Base-by-base conservation (phyloP, 2,329 filamentous ascomycete species). In the Diplodia sapinea region DNA sequence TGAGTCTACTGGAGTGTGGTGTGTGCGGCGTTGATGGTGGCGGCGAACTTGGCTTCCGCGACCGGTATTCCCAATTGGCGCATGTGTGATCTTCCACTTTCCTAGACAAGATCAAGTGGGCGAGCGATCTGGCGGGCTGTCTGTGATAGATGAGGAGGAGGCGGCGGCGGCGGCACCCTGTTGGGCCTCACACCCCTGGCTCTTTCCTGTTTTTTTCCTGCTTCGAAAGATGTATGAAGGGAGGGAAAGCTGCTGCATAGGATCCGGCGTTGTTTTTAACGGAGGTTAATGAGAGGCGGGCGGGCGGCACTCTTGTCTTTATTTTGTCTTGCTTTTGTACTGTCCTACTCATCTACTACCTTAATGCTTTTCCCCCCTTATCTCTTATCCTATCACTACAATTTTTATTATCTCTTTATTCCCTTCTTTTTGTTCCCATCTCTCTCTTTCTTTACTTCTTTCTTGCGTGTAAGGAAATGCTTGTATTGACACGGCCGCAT, bases 221-320 rank as follows among this genome's bases (percentile, higher is more conserved):
- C 47, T 20, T 20, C 15, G 17, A 6, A 17, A 15, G 33, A 47
- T 23, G 36, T 6, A 47, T 56, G 9, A 26, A 56, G 31, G 50
- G n/a, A 55, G 54, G 50, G n/a, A 55, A 52, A 38, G 50, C 50
- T 51, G 17, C 47, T 67, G 52, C 52, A 59, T 67, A 26, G 65
- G 47, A 51, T 11, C 50, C 49, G 55, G 55, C 65, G 49, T 63
- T 63, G 43, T 65, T 65, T 15, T 55, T 43, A 38, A 38, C 8
- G 50, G 52, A 31, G 9, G 33, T 13, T 20, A 43, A 20, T 65
- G 49, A 47, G n/a, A 6, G 26, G 61, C 12, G 38, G 47, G 33
- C 40, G 31, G 50, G 43, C 43, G 43, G 43, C 43, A 47, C n/a
- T 20, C 43, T 47, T 55, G n/a, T 56, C 49, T 31, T 43, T 65